These are phyloP conservation scores for Fusarium coffeatum DNA, from an alignment of 2,329 filamentous ascomycete genomes.

Conservation along the genomic window DNA sequence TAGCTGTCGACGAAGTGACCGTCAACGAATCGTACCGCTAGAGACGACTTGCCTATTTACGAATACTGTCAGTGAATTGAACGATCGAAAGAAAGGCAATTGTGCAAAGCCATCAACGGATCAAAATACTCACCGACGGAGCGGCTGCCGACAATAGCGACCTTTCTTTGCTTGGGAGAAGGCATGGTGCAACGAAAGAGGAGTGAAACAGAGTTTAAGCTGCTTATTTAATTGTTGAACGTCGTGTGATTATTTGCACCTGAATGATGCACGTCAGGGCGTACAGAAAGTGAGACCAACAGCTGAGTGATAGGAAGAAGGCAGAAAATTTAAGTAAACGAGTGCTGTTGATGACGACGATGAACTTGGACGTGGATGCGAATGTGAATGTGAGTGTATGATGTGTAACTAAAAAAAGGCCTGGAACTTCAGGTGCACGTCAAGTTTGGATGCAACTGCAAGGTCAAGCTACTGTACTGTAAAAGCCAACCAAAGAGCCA, in stretches of 20 bases:
- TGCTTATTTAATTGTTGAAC: conserved; percentile 20
- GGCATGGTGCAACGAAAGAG: conserved; percentile 40
- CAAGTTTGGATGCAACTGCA: conserved; percentile 21
- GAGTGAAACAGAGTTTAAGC: conserved; percentile 27
- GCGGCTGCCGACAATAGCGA: conserved; percentile 94
- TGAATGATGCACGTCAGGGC: conserved; percentile 4
- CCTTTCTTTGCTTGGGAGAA: conserved; percentile 87
- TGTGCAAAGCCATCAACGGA: neutral
- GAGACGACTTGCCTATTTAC: conserved; percentile 87
- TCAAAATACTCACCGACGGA: conserved; percentile 71
- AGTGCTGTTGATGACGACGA: conserved; percentile 31
- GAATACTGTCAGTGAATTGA: conserved; percentile 17
- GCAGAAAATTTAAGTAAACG: conserved; percentile 8
- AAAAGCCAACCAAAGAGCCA: neutral
- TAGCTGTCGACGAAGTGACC: conserved; percentile 99
- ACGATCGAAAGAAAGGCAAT: neutral
- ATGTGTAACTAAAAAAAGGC: conserved; percentile 33
- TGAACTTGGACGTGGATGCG: neutral
- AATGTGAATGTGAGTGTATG: conserved; percentile 17
- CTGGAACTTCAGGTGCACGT: conserved; percentile 35
- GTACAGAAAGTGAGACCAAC: conserved; percentile 25
- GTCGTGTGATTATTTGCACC: neutral
- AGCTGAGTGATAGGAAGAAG: conserved; percentile 7
- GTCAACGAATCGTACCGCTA: conserved; percentile 97
- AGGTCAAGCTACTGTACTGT: conserved; percentile 1